Base-by-base conservation (phyloP, 768 basidiomycete genomes). In the Fomitopsis pulvina region DNA sequence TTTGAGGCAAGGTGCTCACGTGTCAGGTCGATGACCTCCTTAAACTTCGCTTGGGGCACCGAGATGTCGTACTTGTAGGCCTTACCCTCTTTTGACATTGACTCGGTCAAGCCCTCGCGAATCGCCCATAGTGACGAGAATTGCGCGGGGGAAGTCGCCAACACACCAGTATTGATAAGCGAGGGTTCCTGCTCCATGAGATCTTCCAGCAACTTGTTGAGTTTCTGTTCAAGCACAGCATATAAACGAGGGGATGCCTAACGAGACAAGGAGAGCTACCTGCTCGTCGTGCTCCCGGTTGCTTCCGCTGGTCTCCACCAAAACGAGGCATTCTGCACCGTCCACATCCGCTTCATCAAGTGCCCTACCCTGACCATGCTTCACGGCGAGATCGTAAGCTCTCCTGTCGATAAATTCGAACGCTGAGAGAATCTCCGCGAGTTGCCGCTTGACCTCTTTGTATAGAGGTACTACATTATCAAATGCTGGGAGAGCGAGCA, bases 41-140 rank as follows among this genome's bases (percentile, higher is more conserved):
- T 85, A 77, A 98, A 97, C 53, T 81, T 78, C 18, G 80, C 76
- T 3, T 93, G 73, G 5, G 94, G 94, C 12, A 98, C 80, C 10
- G 90, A 92, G 40, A 99, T 79, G 60, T 96, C 93, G 63, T 98
- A 99, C 70, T 99, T 99, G 74, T 97, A 98, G 5, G 85, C 83
- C 58, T 92, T 92, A 38, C 96, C 96, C 64, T 91, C 84, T 63
- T 97, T 97, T 32, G 88, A 87, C 3, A 88, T 79, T 4, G 92
- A 89, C 66, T 99, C 96, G 1, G 96, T 81, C 22, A 98, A 76
- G 14, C 88, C 84, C 69, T 99, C 96, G 24, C 95, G 85, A 18
- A 97, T 72, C 0, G 83, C 81, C 96, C 96, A 98, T 1, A 99
- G 68, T 0, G 87, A 85, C 0, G 84, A 78, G 60, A 94, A 91